Percentiles rank a stretch among this genome's conserved stretches.
Evolutionary conservation across 257 asterid genomes (phyloP).

Genomic region (Solanum bukasovii): DNA sequence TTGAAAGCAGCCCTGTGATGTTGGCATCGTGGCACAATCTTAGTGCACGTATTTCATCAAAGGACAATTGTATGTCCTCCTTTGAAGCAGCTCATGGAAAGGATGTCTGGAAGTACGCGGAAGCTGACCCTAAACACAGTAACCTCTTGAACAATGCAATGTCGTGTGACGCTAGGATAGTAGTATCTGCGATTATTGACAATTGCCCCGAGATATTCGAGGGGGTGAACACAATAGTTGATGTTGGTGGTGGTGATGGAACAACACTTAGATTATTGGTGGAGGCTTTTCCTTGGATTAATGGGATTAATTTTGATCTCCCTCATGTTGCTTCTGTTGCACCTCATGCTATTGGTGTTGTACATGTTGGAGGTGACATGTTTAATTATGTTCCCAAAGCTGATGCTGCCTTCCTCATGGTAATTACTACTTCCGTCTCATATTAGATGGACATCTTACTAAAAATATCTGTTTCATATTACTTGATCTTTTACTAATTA

Average conservation of each 20-base stretch:
- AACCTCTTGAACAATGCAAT: constrained; percentile 46
- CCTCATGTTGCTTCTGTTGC: constrained; percentile 46
- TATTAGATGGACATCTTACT: no score
- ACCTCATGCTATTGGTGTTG: constrained; percentile 18
- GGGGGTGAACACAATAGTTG: constrained; percentile 43
- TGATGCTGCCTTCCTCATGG: constrained; percentile 57
- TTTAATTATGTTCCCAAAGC: constrained; percentile 49
- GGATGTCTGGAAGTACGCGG: constrained; percentile 30
- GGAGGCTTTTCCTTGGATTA: constrained; percentile 38
- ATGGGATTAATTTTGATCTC: constrained; percentile 49
- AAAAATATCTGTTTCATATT: no score
- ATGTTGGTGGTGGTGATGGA: constrained; percentile 75
- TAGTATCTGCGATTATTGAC: constrained; percentile 14
- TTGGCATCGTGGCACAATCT: constrained; percentile 56
- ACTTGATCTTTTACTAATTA: no score
- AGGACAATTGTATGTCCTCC: constrained; percentile 1
- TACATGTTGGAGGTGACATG: constrained; percentile 55
- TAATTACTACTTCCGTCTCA: not conserved
- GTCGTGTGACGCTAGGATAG: constrained; percentile 29
- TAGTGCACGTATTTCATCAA: constrained; percentile 8
- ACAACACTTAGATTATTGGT: constrained; percentile 33
- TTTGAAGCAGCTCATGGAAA: constrained; percentile 36
- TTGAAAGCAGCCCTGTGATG: constrained; percentile 48
- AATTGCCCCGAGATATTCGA: constrained; percentile 29
- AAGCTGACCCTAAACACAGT: constrained; percentile 10